Evolutionary conservation across 2,329 filamentous ascomycete species (phyloP), one percentile per base, ranked within the genome.

Genomic region (Graphilbum ipis-grandicollis): DNA sequence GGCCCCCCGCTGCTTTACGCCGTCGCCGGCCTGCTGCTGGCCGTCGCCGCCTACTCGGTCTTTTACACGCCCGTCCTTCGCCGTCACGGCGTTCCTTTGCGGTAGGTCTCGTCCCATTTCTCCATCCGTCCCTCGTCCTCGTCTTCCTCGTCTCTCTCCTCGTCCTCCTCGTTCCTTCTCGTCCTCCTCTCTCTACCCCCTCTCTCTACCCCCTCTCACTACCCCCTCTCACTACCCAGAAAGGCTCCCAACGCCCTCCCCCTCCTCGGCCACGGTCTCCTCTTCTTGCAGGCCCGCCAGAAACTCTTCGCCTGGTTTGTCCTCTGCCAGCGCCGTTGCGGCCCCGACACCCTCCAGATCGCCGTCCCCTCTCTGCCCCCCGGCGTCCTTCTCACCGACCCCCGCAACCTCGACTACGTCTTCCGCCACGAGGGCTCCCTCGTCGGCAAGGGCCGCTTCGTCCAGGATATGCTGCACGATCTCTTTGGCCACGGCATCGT

Each of bases 401-500:
- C 74, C 2, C 57, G 55, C 39, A 75, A 73, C 43, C 59, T 79
- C 1, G 74, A 77, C 25, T 76, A 62, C 44, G 63, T 78, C 22
- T 66, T 77, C 46, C 71, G 66, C 48, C 62, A 74, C 41, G 71
- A 76, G 47, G 63, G 59, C 10, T 50, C 69, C 12, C 40, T 42
- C 18, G 75, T 79, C 46, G 58, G 63, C 33, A 79, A 78, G 47
- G 74, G 74, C 13, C 56, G 60, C 2, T 75, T 79, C 43, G 70
- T 79, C 47, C 72, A 69, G 44, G 53, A 56, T 15, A 60, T 71
- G 28, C 67, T 71, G 0, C 67, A 66, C 61, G 73, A 77, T 47
- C 53, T 79, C 1, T 79, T 79, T 42, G 74, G 70, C 2, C 61
- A 72, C 44, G 74, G 74, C 19, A 78, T 79, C 44, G 75, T 78